Conservation (phyloP, 495 filamentous ascomycete genomes). For the Hyaloscypha variabilis region DNA sequence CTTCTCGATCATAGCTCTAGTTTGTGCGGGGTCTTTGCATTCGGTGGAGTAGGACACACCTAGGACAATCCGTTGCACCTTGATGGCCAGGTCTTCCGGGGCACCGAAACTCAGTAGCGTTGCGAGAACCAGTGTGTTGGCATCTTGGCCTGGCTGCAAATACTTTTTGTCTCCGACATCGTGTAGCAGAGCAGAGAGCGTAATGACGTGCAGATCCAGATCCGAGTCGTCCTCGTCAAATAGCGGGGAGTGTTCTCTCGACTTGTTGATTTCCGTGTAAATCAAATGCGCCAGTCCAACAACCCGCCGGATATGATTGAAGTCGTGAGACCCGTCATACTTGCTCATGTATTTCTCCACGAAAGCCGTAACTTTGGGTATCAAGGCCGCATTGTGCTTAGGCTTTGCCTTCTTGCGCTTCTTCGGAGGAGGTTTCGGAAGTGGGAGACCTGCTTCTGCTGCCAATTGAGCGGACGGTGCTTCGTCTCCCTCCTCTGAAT, state of each 20-base stretch:
- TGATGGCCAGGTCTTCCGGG: slow-evolving; percentile 53
- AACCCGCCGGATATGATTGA: slow-evolving; percentile 80
- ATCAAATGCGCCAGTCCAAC: slow-evolving; percentile 68
- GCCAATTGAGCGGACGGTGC: slow-evolving; percentile 15
- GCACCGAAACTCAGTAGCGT: slow-evolving; percentile 62
- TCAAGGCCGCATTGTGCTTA: slow-evolving; percentile 24
- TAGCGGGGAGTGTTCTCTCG: slow-evolving; percentile 16
- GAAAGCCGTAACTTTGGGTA: slow-evolving; percentile 30
- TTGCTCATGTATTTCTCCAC: slow-evolving; percentile 68
- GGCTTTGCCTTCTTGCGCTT: slow-evolving; percentile 22
- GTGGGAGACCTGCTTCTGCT: slow-evolving; percentile 13
- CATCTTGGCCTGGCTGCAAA: slow-evolving; percentile 50
- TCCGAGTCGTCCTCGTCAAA: slow-evolving; percentile 33
- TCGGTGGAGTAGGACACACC: slow-evolving; percentile 83
- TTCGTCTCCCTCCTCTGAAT: slow-evolving; percentile 23
- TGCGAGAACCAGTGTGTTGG: slow-evolving; percentile 54
- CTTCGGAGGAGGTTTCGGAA: slow-evolving; percentile 8
- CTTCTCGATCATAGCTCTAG: slow-evolving; percentile 45
- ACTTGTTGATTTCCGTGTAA: slow-evolving; percentile 44
- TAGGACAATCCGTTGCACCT: slow-evolving; percentile 68
- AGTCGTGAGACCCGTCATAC: slow-evolving; percentile 88
- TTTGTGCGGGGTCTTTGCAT: slow-evolving; percentile 52
- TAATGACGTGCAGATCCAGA: slow-evolving; percentile 59
- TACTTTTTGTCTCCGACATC: slow-evolving; percentile 92
- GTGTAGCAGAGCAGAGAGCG: slow-evolving; percentile 78